These are phyloP conservation scores for Pyricularia grisea DNA, from an alignment of 2,329 filamentous ascomycete species.

Conservation along the genomic window DNA sequence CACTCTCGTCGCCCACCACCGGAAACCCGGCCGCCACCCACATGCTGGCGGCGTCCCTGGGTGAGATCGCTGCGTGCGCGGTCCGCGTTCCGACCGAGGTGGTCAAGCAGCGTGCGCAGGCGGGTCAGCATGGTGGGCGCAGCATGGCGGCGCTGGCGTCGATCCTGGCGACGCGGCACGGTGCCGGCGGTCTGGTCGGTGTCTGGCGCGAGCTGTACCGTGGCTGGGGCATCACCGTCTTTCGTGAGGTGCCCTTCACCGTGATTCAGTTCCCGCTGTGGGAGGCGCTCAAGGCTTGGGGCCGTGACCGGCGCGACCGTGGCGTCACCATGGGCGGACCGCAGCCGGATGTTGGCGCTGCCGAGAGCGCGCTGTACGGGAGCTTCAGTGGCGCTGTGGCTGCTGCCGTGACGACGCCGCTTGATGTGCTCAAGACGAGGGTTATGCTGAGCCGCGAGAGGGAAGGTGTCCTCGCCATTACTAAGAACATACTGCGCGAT, in stretches of 20 bases:
- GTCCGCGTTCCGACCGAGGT: conserved; percentile 94
- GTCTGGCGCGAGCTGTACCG: conserved; percentile 83
- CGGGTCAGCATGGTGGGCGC: conserved; percentile 61
- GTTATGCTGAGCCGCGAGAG: conserved; percentile 80
- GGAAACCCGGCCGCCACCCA: conserved; percentile 38
- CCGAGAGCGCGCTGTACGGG: conserved; percentile 78
- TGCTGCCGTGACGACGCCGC: conserved; percentile 79
- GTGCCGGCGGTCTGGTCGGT: conserved; percentile 33
- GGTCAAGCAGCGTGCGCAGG: conserved; percentile 93
- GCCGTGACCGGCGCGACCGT: conserved; percentile 29
- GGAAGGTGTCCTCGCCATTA: conserved; percentile 47
- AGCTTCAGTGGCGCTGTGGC: conserved; percentile 76
- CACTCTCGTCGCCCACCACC: background rate
- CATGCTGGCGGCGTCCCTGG: conserved; percentile 77
- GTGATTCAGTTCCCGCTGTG: conserved; percentile 96
- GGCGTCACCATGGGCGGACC: conserved; percentile 6
- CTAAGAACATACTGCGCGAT: conserved; percentile 54
- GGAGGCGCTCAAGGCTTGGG: conserved; percentile 80
- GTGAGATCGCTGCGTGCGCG: conserved; percentile 86
- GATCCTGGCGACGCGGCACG: conserved; percentile 50
- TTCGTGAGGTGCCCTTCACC: conserved; percentile 95
- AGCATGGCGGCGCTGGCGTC: conserved; percentile 57
- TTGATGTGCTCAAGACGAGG: conserved; percentile 94
- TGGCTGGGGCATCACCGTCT: conserved; percentile 84
- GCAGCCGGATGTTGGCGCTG: conserved; percentile 47